These are phyloP conservation scores for Venturiaceae sp. DNA, from an alignment of 2,329 filamentous ascomycete genomes.

Conservation along the genomic window DNA sequence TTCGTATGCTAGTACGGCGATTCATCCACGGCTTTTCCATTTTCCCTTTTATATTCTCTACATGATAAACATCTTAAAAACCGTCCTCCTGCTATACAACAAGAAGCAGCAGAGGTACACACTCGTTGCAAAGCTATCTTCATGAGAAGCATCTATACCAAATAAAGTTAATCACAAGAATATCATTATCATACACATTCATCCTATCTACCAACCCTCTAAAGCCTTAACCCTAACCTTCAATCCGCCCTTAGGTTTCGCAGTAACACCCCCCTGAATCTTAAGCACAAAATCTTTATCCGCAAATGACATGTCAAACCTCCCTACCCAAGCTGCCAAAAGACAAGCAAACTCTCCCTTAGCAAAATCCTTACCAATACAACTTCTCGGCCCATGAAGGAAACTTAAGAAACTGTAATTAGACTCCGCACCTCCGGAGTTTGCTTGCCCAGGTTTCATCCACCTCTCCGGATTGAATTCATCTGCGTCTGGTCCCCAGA, in stretches of 20 bases:
- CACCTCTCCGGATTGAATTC: constrained; percentile 49
- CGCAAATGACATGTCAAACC: constrained; percentile 60
- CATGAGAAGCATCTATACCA: too few species aligned
- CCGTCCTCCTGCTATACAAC: too few species aligned
- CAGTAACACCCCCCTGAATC: constrained; percentile 62
- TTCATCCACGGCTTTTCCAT: too few species aligned
- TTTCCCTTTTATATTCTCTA: too few species aligned
- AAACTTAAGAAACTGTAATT: constrained; percentile 78
- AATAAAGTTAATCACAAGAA: too few species aligned
- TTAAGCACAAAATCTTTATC: constrained; percentile 51
- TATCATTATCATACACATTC: neutral
- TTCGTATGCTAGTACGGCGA: too few species aligned
- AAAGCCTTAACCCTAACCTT: constrained; percentile 56
- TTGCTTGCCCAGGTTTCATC: constrained; percentile 33
- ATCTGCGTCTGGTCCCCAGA: constrained; percentile 64
- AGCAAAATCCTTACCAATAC: constrained; percentile 75
- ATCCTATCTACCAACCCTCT: constrained; percentile 50
- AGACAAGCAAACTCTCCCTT: constrained; percentile 78
- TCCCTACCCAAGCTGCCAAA: constrained; percentile 65
- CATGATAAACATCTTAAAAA: too few species aligned
- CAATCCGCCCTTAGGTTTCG: constrained; percentile 63
- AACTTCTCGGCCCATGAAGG: constrained; percentile 74
- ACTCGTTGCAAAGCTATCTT: too few species aligned
- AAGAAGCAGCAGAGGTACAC: too few species aligned
- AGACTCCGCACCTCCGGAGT: constrained; percentile 60